These are phyloP conservation scores for Syzygium grande DNA, from an alignment of 345 rosid species.

Conservation along the genomic window DNA sequence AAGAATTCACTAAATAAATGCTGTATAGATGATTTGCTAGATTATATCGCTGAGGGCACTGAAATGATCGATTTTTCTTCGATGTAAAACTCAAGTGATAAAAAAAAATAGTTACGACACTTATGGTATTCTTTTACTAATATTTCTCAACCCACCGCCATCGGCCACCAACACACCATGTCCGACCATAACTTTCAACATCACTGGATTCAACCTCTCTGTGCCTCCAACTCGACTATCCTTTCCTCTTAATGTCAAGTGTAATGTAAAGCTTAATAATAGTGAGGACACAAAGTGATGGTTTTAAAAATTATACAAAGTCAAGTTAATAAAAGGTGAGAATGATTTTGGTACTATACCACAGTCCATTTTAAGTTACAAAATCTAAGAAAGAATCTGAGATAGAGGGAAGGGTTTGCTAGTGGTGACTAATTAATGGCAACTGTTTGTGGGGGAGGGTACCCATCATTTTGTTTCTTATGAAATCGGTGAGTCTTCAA, in stretches of 20 bases:
- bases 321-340: not conserved
- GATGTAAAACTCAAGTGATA: rapidly evolving
- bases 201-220: not conserved
- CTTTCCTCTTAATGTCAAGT: not conserved
- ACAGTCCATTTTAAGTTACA: not conserved
- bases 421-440: not conserved
- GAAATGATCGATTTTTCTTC: not conserved
- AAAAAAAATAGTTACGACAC: no score
- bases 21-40: rapidly evolving
- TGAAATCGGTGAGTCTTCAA: not conserved
- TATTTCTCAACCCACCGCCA: not conserved
- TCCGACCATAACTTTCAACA: not conserved
- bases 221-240: not conserved
- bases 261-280: not conserved
- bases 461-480: not conserved
- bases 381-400: not conserved
- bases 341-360: not conserved
- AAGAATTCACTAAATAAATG: not conserved
- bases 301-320: not conserved
- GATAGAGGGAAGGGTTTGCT: not conserved
- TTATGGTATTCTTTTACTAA: not conserved
- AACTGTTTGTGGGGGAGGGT: not conserved
- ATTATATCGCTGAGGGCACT: not conserved
- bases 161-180: not conserved
- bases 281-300: not conserved